Base-by-base conservation (phyloP, 768 basidiomycete species). In the Mycena crocata region DNA sequence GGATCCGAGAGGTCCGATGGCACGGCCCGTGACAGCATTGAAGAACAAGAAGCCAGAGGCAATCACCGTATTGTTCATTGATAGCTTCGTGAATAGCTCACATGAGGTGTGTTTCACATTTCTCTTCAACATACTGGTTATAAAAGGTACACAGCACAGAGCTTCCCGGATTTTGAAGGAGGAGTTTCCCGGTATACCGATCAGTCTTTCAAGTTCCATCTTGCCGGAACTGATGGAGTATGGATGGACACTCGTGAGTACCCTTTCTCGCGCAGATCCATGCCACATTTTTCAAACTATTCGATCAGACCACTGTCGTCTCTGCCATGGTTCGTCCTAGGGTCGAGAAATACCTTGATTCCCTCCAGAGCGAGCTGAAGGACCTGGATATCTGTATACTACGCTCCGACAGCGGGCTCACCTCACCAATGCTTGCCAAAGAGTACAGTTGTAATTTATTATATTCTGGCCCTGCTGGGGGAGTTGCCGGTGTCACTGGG, bases 271-370 rank as follows among this genome's bases (percentile, higher is more conserved):
- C n/a, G n/a, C n/a, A n/a, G n/a, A 5, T 34, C 7, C 26, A 30
- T 17, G 5, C 24, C 39, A 21, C n/a, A n/a, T 46, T 35, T 57
- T 23, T n/a, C 10, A 31, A 32, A 7, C 2, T 28, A 46, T 51
- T 39, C 23, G 21, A 24, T 58, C 34, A 69, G 49, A 77, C 76
- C 1, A 73, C 75, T 1, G 75, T 77, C 34, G 76, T 73, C 10
- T 74, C 74, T 62, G 73, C 76, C 5, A 76, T 76, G 60, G 74
- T 77, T 26, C 75, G 75, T 26, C 76, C 76, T 13, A 65, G 71
- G 37, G 74, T 77, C 26, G 67, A 70, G 24, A 67, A 62, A 31
- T 77, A 77, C 52, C 64, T 77, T 15, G 61, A 69, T 32, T 73
- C 70, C 46, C 72, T 77, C 15, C 73, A 73, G 52, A 57, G 45